Evolutionary conservation across 306 rosid genomes (phyloP).

Genomic region (Echinosophora koreensis): DNA sequence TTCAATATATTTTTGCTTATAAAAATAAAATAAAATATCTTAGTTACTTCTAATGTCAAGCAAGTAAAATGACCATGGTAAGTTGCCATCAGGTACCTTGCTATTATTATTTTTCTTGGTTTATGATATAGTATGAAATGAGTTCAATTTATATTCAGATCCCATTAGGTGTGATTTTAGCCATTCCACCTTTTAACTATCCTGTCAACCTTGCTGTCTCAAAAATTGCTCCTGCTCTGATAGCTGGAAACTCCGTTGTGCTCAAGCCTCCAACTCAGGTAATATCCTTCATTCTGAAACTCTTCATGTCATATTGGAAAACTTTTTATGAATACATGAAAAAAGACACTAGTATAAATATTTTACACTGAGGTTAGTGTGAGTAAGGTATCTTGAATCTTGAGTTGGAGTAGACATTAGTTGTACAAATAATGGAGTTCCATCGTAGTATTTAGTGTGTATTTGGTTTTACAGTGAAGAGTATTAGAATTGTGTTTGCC

Average conservation of each 20-base stretch:
- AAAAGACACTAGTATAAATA: too few species aligned
- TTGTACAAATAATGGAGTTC: too few species aligned
- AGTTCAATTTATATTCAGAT: constrained; percentile 62
- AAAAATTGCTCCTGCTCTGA: constrained; percentile 92
- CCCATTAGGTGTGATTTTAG: constrained; percentile 94
- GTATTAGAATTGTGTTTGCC: too few species aligned
- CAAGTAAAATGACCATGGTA: constrained; percentile 8
- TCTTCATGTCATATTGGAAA: constrained; percentile 1
- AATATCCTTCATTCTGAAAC: constrained; percentile 30
- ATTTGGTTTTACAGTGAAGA: too few species aligned
- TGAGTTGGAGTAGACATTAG: too few species aligned
- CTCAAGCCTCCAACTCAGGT: constrained; percentile 99
- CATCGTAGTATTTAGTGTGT: too few species aligned
- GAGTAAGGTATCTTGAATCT: too few species aligned
- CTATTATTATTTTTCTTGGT: constrained; percentile 18
- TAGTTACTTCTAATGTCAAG: constrained; percentile 8
- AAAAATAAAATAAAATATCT: neutral
- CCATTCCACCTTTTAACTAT: constrained; percentile 98
- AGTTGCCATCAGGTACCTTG: neutral
- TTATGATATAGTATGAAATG: constrained; percentile 32
- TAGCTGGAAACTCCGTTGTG: constrained; percentile 96
- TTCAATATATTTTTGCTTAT: too few species aligned
- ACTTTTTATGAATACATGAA: too few species aligned
- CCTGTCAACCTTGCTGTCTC: constrained; percentile 99
- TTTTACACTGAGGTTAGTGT: too few species aligned